These are phyloP conservation scores for Schrenkiella parvula DNA, from an alignment of 345 rosid species.

Conservation along the genomic window DNA sequence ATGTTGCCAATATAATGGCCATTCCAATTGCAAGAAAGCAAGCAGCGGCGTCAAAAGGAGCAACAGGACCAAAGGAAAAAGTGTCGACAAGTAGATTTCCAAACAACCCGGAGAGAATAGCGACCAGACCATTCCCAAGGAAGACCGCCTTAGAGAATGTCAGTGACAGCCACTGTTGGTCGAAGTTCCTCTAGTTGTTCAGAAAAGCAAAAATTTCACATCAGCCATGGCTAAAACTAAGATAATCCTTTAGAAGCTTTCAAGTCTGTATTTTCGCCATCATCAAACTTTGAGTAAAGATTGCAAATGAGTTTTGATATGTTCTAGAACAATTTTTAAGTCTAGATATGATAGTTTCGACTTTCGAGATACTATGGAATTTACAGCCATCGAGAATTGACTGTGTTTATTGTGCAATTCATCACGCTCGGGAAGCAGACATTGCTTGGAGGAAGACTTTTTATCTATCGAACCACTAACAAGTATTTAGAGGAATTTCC, in stretches of 20 bases:
- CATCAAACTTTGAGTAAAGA: background rate
- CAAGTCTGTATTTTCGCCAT: background rate
- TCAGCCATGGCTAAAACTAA: constrained; percentile 12
- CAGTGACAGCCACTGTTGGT: constrained; percentile 83
- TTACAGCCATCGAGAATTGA: background rate
- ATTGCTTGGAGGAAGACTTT: background rate
- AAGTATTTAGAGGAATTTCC: background rate
- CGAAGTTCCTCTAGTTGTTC: constrained; percentile 62
- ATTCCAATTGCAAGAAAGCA: constrained; percentile 91
- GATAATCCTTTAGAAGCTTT: background rate
- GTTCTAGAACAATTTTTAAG: background rate
- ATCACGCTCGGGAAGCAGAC: background rate
- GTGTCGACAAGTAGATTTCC: constrained; percentile 82
- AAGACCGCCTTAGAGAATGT: constrained; percentile 95
- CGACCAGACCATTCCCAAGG: constrained; percentile 91
- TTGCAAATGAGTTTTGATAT: background rate
- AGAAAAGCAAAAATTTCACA: background rate
- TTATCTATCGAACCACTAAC: background rate
- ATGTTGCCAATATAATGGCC: constrained; percentile 76
- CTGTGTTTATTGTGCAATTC: too few species aligned
- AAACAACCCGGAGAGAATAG: constrained; percentile 77
- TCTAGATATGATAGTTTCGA: background rate
- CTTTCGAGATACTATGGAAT: background rate
- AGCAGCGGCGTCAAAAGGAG: constrained; percentile 96
- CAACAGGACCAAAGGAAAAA: constrained; percentile 88